Base-by-base conservation (phyloP, 345 rosid genomes). In the Boechera stricta region DNA sequence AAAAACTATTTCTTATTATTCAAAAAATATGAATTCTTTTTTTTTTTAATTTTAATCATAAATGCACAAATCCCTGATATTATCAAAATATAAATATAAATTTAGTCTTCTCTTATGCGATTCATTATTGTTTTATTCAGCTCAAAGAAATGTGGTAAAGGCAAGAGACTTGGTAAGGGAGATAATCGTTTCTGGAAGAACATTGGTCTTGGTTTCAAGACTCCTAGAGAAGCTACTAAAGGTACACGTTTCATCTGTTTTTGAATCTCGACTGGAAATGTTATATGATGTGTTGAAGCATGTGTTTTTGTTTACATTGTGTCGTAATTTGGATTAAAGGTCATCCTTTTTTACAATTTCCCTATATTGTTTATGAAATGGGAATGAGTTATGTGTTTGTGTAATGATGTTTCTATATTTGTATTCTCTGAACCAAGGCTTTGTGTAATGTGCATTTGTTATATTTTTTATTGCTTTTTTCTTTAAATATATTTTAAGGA, bases 151-250 rank as follows among this genome's bases (percentile, higher is more conserved):
- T 45, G 85, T 60, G 86, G 84, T 24, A 85, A 85, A 66, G 88
- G 86, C 7, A 78, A 78, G 64, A 79, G 86, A 65, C 88, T 86
- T 28, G 86, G 88, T 0, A 85, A 83, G 52, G 86, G 84, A 45
- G 89, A 85, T 41, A 86, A 86, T 53, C 80, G 89, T 0, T 86
- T 70, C 76, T 86, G 85, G 85, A 86, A 86, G 77, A 82, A 78
- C 79, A 63, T 86, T 47, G 89, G 87, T 9, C 76, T 86, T 77
- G 84, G 87, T 5, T 86, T 86, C 67, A 86, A 86, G 65, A 86
- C 87, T 10, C 89, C 89, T 2, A 77, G 87, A 75, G 89, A 86
- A 45, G 89, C 89, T 5, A 80, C 69, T 65, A 84, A 84, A 82
- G 89, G 89, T 86, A 65, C 39, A 7, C 28, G 5, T 24, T 36